Conservation (phyloP, 176 grass and related monocot genomes). For the Musa acuminata region DNA sequence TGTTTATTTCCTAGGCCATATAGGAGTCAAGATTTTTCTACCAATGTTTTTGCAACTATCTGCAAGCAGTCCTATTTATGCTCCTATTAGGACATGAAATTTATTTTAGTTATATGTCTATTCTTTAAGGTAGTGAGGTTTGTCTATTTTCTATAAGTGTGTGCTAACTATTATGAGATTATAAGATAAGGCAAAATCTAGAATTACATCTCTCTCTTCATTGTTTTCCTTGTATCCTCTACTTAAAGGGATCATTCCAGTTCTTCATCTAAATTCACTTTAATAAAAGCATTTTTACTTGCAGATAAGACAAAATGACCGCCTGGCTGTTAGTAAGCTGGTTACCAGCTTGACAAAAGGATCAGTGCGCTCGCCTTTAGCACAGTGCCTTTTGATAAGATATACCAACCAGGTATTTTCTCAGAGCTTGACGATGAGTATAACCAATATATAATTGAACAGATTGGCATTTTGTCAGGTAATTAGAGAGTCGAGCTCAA, state of each 20-base stretch:
- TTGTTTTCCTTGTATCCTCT: background rate
- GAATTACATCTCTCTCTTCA: no score
- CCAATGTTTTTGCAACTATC: no score
- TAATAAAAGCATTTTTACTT: background rate
- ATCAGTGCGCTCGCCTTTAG: slow-evolving; percentile 89
- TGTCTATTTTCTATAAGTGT: no score
- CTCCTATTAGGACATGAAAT: no score
- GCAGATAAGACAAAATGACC: slow-evolving; percentile 96
- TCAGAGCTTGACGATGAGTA: background rate
- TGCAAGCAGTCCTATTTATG: no score
- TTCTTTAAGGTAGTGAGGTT: no score
- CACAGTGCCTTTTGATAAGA: slow-evolving; percentile 89
- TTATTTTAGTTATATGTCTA: no score
- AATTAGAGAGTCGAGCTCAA: slow-evolving; percentile 65
- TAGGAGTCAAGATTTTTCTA: no score
- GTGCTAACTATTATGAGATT: no score
- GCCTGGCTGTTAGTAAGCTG: slow-evolving; percentile 91
- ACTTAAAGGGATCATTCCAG: background rate
- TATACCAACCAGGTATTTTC: slow-evolving; percentile 78
- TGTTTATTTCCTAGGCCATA: no score
- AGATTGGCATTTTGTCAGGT: slow-evolving; percentile 38
- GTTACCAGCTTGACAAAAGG: slow-evolving; percentile 92
- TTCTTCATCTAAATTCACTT: background rate
- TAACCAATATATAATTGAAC: background rate
- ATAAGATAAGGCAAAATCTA: no score